Conservation (phyloP, 108 stramenopile genomes). For the Conticribra guillardii region DNA sequence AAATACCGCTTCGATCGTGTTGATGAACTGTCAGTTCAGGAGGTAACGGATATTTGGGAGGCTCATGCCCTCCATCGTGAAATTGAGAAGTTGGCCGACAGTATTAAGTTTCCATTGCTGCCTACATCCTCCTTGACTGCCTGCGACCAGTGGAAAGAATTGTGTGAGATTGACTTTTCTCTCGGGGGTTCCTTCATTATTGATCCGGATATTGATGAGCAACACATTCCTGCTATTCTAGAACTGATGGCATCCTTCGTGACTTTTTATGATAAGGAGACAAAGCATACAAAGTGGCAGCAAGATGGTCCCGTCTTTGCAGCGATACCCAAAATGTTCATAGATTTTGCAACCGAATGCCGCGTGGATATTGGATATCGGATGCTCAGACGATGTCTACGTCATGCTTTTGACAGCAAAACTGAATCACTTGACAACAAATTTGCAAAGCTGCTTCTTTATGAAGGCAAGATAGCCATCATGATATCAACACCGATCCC, state of each 20-base stretch:
- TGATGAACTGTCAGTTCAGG: conserved; percentile 7
- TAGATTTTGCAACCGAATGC: conserved; percentile 19
- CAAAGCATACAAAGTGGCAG: conserved; percentile 26
- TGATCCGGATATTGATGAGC: conserved; percentile 9
- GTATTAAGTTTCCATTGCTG: neutral
- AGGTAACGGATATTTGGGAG: conserved; percentile 5
- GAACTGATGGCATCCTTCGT: conserved; percentile 20
- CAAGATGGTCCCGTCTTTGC: conserved; percentile 18
- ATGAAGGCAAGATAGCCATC: conserved; percentile 18
- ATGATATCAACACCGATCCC: conserved; percentile 13
- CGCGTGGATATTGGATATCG: conserved; percentile 18
- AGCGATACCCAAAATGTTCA: conserved; percentile 28
- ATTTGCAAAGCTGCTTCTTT: conserved; percentile 21
- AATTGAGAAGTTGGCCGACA: conserved; percentile 6
- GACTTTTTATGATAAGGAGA: conserved; percentile 1
- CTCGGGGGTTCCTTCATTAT: conserved; percentile 16
- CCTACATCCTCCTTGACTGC: conserved; percentile 5
- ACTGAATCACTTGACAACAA: conserved; percentile 27
- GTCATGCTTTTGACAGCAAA: conserved; percentile 18
- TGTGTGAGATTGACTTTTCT: conserved; percentile 23
- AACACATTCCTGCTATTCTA: conserved; percentile 13
- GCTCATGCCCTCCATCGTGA: conserved; percentile 6
- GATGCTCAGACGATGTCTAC: conserved; percentile 15
- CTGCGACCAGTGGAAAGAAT: conserved; percentile 14
- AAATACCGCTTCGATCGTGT: conserved; percentile 18